Conservation (phyloP, 805 yeast genomes). For the Nakazawaea pomicola region DNA sequence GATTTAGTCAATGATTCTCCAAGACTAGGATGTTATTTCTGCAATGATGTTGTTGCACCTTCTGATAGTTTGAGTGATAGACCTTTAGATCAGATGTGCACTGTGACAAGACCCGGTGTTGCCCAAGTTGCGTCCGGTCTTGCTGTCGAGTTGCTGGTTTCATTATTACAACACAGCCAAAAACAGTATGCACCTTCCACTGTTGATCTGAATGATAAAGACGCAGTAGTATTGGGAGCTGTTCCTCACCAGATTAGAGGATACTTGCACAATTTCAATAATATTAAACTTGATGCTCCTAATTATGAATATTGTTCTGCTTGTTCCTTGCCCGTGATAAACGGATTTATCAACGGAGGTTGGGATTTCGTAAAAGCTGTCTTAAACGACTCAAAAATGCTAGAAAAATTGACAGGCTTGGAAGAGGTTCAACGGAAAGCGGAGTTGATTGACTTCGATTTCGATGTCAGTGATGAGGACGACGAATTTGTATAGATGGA, state of each 20-base stretch:
- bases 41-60: conserved; percentile 96
- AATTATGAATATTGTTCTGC: conserved; percentile 81
- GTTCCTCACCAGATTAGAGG: conserved; percentile 92
- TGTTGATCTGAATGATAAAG: conserved; percentile 18
- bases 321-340: conserved; percentile 61
- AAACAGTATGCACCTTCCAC: conserved; percentile 39
- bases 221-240: conserved; percentile 51
- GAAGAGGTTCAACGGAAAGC: conserved; percentile 67
- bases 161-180: conserved; percentile 63
- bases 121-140: conserved; percentile 83
- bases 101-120: conserved; percentile 96
- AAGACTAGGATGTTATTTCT: conserved; percentile 89
- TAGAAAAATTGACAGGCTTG: conserved; percentile 80
- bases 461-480: conserved; percentile 31
- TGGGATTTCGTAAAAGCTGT: conserved; percentile 83
- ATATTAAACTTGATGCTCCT: conserved; percentile 62
- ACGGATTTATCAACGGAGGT: conserved; percentile 44
- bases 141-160: conserved; percentile 79
- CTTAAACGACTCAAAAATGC: conserved; percentile 55
- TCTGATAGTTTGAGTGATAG: conserved; percentile 80
- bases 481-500: conserved; percentile 17
- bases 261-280: conserved; percentile 61
- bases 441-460: conserved; percentile 40
- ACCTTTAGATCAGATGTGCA: conserved; percentile 96
- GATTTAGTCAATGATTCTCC: conserved; percentile 13